A percentile compares a stretch with the other conserved stretches of the same genome.
These are phyloP conservation scores for Sordariomycetes sp. DNA, from an alignment of 2,329 filamentous ascomycete genomes.

Conservation along the genomic window DNA sequence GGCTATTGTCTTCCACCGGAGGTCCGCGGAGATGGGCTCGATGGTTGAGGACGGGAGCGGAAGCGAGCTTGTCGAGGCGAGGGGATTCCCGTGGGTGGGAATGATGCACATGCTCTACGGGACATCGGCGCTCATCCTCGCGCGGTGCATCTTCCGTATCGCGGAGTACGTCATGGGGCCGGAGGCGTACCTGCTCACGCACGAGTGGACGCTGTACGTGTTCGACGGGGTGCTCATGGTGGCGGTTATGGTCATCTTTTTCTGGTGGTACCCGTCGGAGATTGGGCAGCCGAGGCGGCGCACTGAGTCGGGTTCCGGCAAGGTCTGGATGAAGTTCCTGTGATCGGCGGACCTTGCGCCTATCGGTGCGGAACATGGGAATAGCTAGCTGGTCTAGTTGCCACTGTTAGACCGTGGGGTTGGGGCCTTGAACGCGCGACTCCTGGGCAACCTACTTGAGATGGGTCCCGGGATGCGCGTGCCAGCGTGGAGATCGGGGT, in stretches of 20 bases:
- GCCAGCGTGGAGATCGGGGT: too few species aligned
- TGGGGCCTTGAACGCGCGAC: too few species aligned
- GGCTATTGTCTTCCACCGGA: slow-evolving; percentile 28
- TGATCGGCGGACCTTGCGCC: too few species aligned
- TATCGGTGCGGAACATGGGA: too few species aligned
- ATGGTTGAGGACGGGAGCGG: too few species aligned
- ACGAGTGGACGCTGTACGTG: slow-evolving; percentile 21
- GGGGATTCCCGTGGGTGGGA: slow-evolving; percentile 11
- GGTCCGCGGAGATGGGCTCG: neutral
- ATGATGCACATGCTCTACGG: slow-evolving; percentile 14
- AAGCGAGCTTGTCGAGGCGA: too few species aligned
- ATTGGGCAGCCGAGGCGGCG: neutral
- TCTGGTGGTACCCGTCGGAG: slow-evolving; percentile 5
- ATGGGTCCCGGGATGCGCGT: too few species aligned
- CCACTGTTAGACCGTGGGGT: too few species aligned
- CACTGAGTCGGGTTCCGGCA: neutral
- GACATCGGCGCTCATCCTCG: slow-evolving; percentile 20
- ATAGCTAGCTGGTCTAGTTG: too few species aligned
- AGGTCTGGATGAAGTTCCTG: too few species aligned
- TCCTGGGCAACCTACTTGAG: too few species aligned
- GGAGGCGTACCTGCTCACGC: slow-evolving; percentile 17
- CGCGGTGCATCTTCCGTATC: slow-evolving; percentile 26
- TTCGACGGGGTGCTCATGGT: slow-evolving; percentile 24
- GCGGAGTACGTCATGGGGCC: slow-evolving; percentile 26
- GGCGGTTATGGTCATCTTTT: slow-evolving; percentile 10